Base-by-base conservation (phyloP, 139 green algal species). In the Chlamydomonas sphaeroides region DNA sequence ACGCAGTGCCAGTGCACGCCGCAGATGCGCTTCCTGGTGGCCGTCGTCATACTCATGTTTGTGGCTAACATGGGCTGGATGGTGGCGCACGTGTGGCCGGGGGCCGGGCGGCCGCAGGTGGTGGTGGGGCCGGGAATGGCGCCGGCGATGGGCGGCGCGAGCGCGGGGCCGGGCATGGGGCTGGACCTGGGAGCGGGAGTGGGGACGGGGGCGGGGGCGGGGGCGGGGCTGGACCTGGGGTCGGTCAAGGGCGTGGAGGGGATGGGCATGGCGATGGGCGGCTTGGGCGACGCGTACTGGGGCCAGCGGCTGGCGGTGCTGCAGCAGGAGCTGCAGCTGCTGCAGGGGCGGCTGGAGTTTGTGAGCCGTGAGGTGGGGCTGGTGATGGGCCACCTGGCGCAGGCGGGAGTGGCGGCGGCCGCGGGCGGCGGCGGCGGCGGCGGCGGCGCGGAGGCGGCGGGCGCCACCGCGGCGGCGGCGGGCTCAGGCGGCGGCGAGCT, bases 241-340 rank as follows among this genome's bases (percentile, higher is more conserved):
- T 49, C 26, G 32, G 69, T 56, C 36, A 41, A 7, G 35, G 59
- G 21, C 10, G 57, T 2, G 41, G 61, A 5, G 3, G 32, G 49
- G 53, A 57, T 28, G 6, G 20, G 35, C 8, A 3, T 70, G 35
- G 18, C 35, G 20, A 28, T 10, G 17, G 33, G 33, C 36, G 65
- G 65, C 26, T 7, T 48, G 65, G 36, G 5, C 32, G 35, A 7
- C 33, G 30, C 20, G 1, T 81, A 81, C 63, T 75, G 42, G 70
- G 35, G n/a, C 36, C 48, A 68, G 49, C 80, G 80, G 10, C 61
- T 86, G 70, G 48, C n/a, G 20, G 28, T 69, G 70, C 71, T 86
- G 72, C 81, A 87, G 51, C 36, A 77, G 81, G 69, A 80, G 62
- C 62, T 86, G 81, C 62, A 56, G 48, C 35, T 80, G 63, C 42